Base-by-base conservation (phyloP, 2,329 filamentous ascomycete species). In the Hymenoscyphus fraxineus region DNA sequence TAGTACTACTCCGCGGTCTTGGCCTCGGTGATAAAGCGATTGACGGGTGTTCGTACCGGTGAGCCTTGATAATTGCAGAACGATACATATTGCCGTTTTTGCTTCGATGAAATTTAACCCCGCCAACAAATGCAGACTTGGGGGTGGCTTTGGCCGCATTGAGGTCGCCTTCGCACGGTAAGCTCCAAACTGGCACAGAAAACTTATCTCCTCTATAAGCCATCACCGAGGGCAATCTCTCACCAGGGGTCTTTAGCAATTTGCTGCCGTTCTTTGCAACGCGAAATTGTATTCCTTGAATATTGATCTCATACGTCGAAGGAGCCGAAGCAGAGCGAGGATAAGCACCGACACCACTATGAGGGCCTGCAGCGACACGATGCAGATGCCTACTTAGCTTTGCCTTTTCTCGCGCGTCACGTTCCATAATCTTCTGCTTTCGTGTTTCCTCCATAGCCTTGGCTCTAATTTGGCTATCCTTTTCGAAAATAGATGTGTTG, bases 81-180 rank as follows among this genome's bases (percentile, higher is more conserved):
- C 92, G 89, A 73, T 93, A 89, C 32, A 97, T 84, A 71, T 96
- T 97, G 67, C 93, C 93, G 71, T 89, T 90, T 76, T 94, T 96
- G 77, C 91, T 96, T 69, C 93, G 86, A 72, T 92, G 84, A 75
- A 96, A 97, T 68, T 85, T 87, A 72, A 96, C 90, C 54, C 92
- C 91, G 61, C 89, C 91, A 66, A 96, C 80, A 6, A 81, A 79
- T 51, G 88, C 83, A 68, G 83, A 85, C 77, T 93, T 95, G 0
- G 93, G 93, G 1, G 92, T 96, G 58, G 83, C 81, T 61, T 84
- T 86, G 62, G 85, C 82, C 44, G 83, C 80, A 72, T 87, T 85
- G 58, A 81, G 78, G 70, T 88, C 85, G 76, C 81, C 83, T 87
- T 74, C 71, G 72, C 32, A 59, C 63, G 66, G 74, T 78, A 70